A percentile compares a stretch with the other conserved stretches of the same genome.
These are phyloP conservation scores for Chloroidium sp. DNA, from an alignment of 163 green algal genomes.

Conservation along the genomic window DNA sequence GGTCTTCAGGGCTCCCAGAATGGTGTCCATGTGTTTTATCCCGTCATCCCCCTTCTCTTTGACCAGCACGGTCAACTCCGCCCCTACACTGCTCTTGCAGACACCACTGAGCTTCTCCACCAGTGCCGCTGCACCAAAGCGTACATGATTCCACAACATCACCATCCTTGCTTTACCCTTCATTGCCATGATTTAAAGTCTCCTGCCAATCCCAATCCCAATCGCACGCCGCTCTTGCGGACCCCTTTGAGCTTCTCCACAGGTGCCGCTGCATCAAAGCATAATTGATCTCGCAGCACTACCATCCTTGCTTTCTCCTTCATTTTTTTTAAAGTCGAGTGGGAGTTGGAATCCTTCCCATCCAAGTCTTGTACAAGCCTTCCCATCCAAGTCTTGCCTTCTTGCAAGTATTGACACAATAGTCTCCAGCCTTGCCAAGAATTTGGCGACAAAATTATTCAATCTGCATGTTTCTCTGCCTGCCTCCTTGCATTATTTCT, in stretches of 20 bases:
- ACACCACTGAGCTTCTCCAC: slow-evolving; percentile 50
- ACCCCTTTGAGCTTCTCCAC: slow-evolving; percentile 50
- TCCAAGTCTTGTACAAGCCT: too few species aligned
- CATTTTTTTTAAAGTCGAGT: too few species aligned
- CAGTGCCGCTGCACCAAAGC: slow-evolving; percentile 42
- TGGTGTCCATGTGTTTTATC: slow-evolving; percentile 42
- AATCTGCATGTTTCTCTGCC: too few species aligned
- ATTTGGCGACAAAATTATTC: too few species aligned
- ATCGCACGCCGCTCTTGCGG: slow-evolving; percentile 23
- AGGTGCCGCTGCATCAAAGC: slow-evolving; percentile 42
- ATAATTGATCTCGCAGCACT: neutral
- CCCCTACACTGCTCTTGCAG: slow-evolving; percentile 24
- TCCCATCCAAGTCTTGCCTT: too few species aligned
- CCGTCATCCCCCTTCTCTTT: slow-evolving; percentile 80
- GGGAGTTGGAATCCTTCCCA: slow-evolving; percentile 18
- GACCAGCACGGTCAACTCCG: slow-evolving; percentile 51
- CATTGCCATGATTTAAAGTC: too few species aligned
- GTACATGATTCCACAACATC: neutral
- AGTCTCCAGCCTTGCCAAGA: too few species aligned
- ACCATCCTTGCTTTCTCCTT: neutral
- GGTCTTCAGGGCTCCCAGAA: slow-evolving; percentile 35
- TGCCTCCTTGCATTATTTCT: too few species aligned
- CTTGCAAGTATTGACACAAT: too few species aligned
- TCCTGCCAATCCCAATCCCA: slow-evolving; percentile 28
- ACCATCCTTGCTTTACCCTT: neutral